These are phyloP conservation scores for Vigna nakashimae DNA, from an alignment of 306 rosid species.

Conservation along the genomic window DNA sequence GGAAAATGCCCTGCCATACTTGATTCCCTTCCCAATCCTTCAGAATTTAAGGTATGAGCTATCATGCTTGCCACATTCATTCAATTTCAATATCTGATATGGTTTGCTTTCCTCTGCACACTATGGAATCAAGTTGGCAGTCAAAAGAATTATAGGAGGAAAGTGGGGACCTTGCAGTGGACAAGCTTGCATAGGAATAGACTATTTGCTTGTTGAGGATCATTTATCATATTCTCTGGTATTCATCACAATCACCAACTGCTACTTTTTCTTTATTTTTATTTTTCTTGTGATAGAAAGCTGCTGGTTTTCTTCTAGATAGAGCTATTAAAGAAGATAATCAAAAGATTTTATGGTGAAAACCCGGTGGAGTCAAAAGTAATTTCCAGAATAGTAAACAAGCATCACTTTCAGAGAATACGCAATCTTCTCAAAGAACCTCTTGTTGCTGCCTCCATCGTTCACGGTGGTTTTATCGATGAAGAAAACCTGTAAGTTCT, in stretches of 20 bases:
- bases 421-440: conserved; percentile 73
- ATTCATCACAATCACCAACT: conserved; percentile 24
- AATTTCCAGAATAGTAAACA: conserved; percentile 69
- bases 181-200: conserved; percentile 86
- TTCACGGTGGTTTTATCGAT: conserved; percentile 79
- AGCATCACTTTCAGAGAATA: conserved; percentile 66
- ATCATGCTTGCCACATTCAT: background rate
- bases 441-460: conserved; percentile 69
- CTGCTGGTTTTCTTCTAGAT: conserved; percentile 53
- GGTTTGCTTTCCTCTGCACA: conserved; percentile 21
- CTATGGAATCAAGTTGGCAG: conserved; percentile 61
- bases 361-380: conserved; percentile 57
- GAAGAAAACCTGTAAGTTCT: conserved; percentile 64
- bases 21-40: conserved; percentile 65
- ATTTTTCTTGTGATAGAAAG: conserved; percentile 15
- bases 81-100: conserved; percentile 28
- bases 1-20: conserved; percentile 95
- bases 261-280: background rate
- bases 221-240: conserved; percentile 67
- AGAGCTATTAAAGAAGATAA: conserved; percentile 58
- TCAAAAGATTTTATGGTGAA: conserved; percentile 70
- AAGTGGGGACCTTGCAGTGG: conserved; percentile 94
- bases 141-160: conserved; percentile 77
- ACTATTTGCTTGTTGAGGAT: conserved; percentile 83
- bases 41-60: conserved; percentile 65